A percentile compares a stretch with the other conserved stretches of the same genome.
Conservation (phyloP, 1,139 yeast genomes). For the Blastobotrys persicus region DNA sequence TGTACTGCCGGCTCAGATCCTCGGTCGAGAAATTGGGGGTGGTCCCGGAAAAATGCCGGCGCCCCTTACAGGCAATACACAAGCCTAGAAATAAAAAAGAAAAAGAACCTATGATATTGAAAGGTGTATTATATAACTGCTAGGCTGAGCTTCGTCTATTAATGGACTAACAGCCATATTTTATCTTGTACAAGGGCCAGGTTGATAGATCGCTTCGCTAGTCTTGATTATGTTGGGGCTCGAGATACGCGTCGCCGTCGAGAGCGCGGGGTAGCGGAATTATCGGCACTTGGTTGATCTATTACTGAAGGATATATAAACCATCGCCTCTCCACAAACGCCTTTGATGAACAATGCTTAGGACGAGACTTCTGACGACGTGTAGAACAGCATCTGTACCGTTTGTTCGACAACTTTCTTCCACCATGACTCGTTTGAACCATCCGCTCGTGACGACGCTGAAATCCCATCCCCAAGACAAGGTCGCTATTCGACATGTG, state of each 20-base stretch:
- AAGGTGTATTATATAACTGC: too few relatives aligned
- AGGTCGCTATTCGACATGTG: slow-evolving; percentile 36
- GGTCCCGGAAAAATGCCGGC: too few relatives aligned
- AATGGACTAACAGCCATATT: too few relatives aligned
- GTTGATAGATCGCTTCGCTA: not conserved
- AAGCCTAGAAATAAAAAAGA: too few relatives aligned
- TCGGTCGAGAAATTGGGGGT: too few relatives aligned
- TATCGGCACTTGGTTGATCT: not conserved
- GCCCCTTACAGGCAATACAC: too few relatives aligned
- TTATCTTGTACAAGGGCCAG: too few relatives aligned
- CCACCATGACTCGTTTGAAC: not conserved
- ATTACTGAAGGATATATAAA: too few relatives aligned
- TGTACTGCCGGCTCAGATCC: too few relatives aligned
- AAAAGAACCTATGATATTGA: too few relatives aligned
- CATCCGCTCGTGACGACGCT: slow-evolving; percentile 31
- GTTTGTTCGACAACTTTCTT: not conserved
- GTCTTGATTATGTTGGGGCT: not conserved
- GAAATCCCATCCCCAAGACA: slow-evolving; percentile 26
- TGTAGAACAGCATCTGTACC: not conserved
- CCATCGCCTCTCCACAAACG: not conserved
- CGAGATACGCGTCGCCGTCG: not conserved
- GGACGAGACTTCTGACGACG: not conserved
- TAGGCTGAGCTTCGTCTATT: too few relatives aligned
- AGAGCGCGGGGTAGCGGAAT: not conserved
- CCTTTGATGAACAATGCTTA: not conserved